These are phyloP conservation scores for Auricularia auricula-judae DNA, from an alignment of 768 basidiomycete species.

Conservation along the genomic window DNA sequence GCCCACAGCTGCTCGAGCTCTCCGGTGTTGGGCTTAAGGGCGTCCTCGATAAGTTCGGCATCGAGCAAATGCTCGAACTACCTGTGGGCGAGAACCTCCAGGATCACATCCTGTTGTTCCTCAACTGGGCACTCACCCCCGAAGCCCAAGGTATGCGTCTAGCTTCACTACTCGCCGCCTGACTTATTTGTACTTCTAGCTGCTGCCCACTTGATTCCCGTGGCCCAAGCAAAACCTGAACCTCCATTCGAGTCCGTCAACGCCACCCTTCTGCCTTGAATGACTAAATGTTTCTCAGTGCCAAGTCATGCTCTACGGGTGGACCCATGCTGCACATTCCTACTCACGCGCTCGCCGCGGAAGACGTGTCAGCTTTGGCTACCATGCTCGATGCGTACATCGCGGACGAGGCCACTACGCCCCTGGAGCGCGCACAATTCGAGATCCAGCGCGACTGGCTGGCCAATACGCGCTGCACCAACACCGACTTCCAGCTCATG, in stretches of 20 bases:
- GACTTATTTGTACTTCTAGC: too few relatives aligned
- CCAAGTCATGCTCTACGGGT: not conserved
- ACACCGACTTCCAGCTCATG: slow-evolving; percentile 4
- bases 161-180: not conserved
- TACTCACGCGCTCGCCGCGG: not conserved
- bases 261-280: too few relatives aligned
- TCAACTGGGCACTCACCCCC: not conserved
- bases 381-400: not conserved
- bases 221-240: too few relatives aligned
- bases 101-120: slow-evolving; percentile 12
- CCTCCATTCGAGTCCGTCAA: too few relatives aligned
- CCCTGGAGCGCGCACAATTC: slow-evolving; percentile 3
- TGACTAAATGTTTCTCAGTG: too few relatives aligned
- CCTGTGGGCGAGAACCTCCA: slow-evolving; percentile 33
- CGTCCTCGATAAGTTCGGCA: slow-evolving; percentile 19
- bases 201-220: too few relatives aligned
- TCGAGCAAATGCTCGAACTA: slow-evolving; percentile 24
- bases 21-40: slow-evolving; percentile 26
- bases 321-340: not conserved
- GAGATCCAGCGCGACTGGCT: slow-evolving; percentile 6
- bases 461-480: not conserved
- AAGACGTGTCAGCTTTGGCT: not conserved
- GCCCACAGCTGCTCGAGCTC: slow-evolving; percentile 28
- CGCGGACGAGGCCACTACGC: not conserved
- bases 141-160: not conserved